Evolutionary conservation across 2,329 filamentous ascomycete species (phyloP), one percentile per base, ranked within the genome.

Genomic region (Colletotrichum tabaci): DNA sequence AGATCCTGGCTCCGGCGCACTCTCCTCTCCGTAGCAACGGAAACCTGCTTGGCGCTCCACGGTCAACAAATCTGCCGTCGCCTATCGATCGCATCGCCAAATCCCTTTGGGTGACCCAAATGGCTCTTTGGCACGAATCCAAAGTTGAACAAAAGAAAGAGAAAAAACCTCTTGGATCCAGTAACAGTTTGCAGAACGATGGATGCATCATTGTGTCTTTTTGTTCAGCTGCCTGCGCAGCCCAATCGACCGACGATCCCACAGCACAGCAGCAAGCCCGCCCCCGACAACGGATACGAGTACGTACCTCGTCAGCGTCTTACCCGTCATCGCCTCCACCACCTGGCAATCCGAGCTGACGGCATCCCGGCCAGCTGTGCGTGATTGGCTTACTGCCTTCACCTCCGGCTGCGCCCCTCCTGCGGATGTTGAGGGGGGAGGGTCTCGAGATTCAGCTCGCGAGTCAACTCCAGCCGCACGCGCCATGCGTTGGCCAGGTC

Each of bases 1-100:
- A 63, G 47, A 64, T 53, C 69, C 65, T 63, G 56, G 65, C 35
- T n/a, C 35, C n/a, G 46, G 56, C 49, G 55, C 62, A 26, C 55
- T 69, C 40, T 52, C 69, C 65, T 72, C 52, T 52, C 69, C 65
- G 58, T 72, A 47, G 69, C 69, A 72, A 72, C 69, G 53, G 16
- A 46, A 64, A 44, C 69, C 63, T 63, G 53, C 53, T 55, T 18
- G 7, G 21, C 40, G 47, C 26, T 49, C 49, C 7, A 16, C 60
- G 49, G 69, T 72, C 69, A 72, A 72, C 69, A 72, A 69, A 69
- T 60, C 38, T 57, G 40, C 12, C 44, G 26, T 21, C 35, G 21
- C 52, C 30, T 35, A 10, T 30, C 30, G 9, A 10, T 30, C 30
- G 9, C 30, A 35, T 35, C 30, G 8, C 30, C 30, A 35, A 35